These are phyloP conservation scores for Calonectria honghensis DNA, from an alignment of 2,329 filamentous ascomycete genomes.

Conservation along the genomic window DNA sequence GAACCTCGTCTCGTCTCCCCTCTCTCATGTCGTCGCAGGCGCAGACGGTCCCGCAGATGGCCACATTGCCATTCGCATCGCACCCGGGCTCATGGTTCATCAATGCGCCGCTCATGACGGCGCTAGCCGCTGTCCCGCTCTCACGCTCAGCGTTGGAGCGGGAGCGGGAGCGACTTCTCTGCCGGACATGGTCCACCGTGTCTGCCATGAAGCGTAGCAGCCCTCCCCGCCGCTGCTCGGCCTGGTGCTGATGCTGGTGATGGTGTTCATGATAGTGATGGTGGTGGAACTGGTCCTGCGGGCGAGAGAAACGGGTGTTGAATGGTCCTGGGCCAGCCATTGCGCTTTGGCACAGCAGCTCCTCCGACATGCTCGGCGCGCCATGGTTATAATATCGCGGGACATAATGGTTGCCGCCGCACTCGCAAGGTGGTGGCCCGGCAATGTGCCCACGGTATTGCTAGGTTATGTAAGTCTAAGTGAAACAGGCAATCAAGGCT, in stretches of 20 bases:
- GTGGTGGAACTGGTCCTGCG: not conserved
- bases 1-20: not conserved
- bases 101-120: constrained; percentile 4
- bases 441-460: not conserved
- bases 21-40: not conserved
- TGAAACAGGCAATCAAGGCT: not conserved
- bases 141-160: not conserved
- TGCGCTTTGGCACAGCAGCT: not conserved
- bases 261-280: not conserved
- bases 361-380: not conserved
- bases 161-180: not conserved
- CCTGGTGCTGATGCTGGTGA: not conserved
- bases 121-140: too few species aligned
- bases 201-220: constrained; percentile 15
- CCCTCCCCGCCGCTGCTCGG: constrained; percentile 13
- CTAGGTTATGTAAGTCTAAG: not conserved
- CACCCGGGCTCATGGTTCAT: not conserved
- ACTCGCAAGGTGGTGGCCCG: not conserved
- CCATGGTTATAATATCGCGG: not conserved
- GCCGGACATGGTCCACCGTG: not conserved
- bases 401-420: not conserved
- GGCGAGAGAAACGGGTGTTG: not conserved
- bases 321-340: not conserved
- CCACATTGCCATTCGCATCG: not conserved
- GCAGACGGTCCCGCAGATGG: not conserved